Conservation (phyloP, 108 stramenopile species). For the Aurantiochytrium sp. region DNA sequence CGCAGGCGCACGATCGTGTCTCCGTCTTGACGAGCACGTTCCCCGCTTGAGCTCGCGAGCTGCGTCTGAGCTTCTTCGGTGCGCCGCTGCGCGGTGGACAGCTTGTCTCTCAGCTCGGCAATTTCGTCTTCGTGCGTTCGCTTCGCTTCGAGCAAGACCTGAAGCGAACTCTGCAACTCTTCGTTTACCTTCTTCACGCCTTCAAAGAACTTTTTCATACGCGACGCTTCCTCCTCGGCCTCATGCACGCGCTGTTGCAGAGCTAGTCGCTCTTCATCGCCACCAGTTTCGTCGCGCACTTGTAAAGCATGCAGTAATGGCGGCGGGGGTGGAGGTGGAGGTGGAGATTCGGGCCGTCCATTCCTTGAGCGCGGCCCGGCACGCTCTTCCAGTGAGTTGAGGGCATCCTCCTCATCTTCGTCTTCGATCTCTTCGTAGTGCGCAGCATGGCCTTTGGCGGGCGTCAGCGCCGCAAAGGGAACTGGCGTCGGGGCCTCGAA, state of each 20-base stretch:
- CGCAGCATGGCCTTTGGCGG: not conserved
- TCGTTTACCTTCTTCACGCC: slow-evolving; percentile 11
- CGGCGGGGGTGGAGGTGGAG: not conserved
- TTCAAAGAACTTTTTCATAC: not conserved
- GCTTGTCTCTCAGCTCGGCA: not conserved
- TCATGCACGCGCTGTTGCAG: not conserved
- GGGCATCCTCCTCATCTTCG: not conserved
- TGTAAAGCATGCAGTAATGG: not conserved
- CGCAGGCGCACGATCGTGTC: not conserved
- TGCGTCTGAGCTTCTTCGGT: not conserved
- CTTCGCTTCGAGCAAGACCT: not conserved
- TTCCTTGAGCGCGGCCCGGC: too few species aligned
- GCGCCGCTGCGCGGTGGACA: not conserved
- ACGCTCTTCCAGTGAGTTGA: too few species aligned
- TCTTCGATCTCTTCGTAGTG: not conserved
- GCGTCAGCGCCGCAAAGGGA: not conserved
- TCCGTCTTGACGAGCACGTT: not conserved
- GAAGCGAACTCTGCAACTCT: not conserved
- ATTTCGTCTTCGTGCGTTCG: not conserved
- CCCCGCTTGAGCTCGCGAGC: not conserved
- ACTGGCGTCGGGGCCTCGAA: not conserved
- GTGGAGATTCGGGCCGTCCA: not conserved
- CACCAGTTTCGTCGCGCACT: not conserved
- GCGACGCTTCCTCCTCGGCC: not conserved
- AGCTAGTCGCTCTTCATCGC: not conserved